Conservation (phyloP, 805 yeast species). For the Ogataea nonfermentans region DNA sequence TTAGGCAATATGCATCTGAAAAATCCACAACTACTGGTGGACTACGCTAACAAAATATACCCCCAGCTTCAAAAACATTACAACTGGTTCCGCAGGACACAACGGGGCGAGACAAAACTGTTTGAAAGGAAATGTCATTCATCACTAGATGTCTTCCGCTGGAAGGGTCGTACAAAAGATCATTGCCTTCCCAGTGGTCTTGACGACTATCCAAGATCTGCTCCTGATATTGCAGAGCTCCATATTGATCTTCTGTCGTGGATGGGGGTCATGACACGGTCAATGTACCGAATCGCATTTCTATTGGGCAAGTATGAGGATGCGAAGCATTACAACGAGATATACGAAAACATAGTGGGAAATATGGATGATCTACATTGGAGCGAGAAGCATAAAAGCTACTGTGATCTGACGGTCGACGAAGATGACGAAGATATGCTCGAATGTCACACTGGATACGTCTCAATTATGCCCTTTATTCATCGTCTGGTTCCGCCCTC, state of each 20-base stretch:
- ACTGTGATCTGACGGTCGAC: slow-evolving; percentile 82
- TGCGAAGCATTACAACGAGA: slow-evolving; percentile 46
- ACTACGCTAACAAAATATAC: slow-evolving; percentile 63
- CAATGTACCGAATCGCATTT: slow-evolving; percentile 72
- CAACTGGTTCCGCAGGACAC: slow-evolving; percentile 82
- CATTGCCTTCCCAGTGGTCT: slow-evolving; percentile 92
- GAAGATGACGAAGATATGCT: slow-evolving; percentile 63
- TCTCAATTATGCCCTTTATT: slow-evolving; percentile 81
- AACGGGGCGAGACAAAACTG: slow-evolving; percentile 68
- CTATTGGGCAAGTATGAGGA: slow-evolving; percentile 61
- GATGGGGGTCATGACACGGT: slow-evolving; percentile 89
- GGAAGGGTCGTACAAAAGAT: slow-evolving; percentile 87
- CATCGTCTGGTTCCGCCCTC: slow-evolving; percentile 57
- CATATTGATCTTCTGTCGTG: slow-evolving; percentile 88
- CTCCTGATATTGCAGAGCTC: slow-evolving; percentile 83
- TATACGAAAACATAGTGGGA: slow-evolving; percentile 53
- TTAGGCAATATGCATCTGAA: slow-evolving; percentile 53
- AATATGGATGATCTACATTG: slow-evolving; percentile 80
- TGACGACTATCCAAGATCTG: slow-evolving; percentile 92
- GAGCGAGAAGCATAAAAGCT: slow-evolving; percentile 62
- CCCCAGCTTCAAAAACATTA: slow-evolving; percentile 76
- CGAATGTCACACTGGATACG: slow-evolving; percentile 89
- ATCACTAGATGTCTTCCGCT: slow-evolving; percentile 68
- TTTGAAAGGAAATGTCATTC: slow-evolving; percentile 61
- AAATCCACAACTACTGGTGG: slow-evolving; percentile 56